Evolutionary conservation across 2,329 filamentous ascomycete genomes (phyloP), one percentile per base, ranked within the genome.

Genomic region (Penicillium sp.): DNA sequence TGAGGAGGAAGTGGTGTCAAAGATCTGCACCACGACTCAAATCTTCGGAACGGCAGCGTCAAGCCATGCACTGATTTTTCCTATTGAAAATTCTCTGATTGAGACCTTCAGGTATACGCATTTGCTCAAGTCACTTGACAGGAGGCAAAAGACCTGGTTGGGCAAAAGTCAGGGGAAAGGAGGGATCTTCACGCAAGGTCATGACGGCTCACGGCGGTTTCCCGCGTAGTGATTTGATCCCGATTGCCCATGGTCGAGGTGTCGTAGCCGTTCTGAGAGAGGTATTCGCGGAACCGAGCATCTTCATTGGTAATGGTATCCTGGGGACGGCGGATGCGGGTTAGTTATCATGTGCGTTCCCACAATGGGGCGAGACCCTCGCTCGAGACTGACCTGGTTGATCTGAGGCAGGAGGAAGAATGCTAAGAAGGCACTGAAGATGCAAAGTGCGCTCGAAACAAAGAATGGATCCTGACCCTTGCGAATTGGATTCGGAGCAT

Each of bases 381-480:
- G 13, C 18, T 36, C 11, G 25, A 35, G 29, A 25, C 58, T 9
- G 56, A 70, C 73, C 65, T 76, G 81, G 9, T 83, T 83, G 51
- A 96, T 85, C 41, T 87, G 72, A 0, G 90, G 90, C 43, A 95
- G 68, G 49, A 79, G 78, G 58, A 89, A 80, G 7, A 85, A 72
- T 1, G 81, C 80, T 27, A 90, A 66, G 8, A 72, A 68, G 0
- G 87, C 88, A 2, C 83, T 84, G 42, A 95, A 73, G n/a, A 94
- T 68, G 57, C 88, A 93, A 47, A 95, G 68, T 25, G 80, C 75
- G 35, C 84, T 86, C 2, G 84, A 84, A n/a, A 96, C 88, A 67
- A 83, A 95, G 72, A 95, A 96, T 0, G 90, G 90, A 57, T 94
- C 89, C 64, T 95, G 89, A 1, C 88, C 88, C 4, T 77, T 76